Conservation (phyloP, 352 stramenopile species). For the Pseudoperonospora humuli region DNA sequence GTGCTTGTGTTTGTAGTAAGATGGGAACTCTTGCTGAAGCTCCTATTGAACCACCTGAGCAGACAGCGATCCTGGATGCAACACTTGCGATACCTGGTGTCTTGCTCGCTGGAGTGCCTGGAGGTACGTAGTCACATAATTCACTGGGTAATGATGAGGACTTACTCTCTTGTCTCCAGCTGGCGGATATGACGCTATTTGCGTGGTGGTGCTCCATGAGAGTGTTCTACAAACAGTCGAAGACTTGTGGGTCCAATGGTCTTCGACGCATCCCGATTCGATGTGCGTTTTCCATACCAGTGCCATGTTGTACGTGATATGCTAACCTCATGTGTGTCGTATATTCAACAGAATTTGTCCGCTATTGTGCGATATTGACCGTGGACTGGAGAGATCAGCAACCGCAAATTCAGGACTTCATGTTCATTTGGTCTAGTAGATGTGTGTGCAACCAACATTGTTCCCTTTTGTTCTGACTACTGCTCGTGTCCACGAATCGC, state of each 20-base stretch:
- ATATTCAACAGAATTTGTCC: conserved; percentile 46
- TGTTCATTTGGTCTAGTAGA: conserved; percentile 21
- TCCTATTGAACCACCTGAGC: conserved; percentile 89
- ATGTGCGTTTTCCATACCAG: conserved; percentile 26
- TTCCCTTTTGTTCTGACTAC: too few relatives aligned
- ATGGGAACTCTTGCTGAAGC: conserved; percentile 89
- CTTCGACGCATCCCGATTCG: conserved; percentile 30
- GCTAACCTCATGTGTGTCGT: neutral
- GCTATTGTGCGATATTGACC: conserved; percentile 49
- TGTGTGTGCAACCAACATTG: neutral
- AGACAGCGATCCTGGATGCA: conserved; percentile 90
- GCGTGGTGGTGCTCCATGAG: conserved; percentile 80
- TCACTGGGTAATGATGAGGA: neutral
- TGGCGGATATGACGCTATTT: conserved; percentile 95
- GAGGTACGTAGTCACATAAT: conserved; percentile 32
- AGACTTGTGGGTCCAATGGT: conserved; percentile 67
- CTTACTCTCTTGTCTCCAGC: conserved; percentile 34
- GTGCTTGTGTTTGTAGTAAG: conserved; percentile 22
- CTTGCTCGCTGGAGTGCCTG: conserved; percentile 90
- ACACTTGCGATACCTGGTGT: conserved; percentile 91
- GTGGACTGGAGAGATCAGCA: conserved; percentile 6
- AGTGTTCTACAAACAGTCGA: conserved; percentile 49
- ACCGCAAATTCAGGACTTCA: conserved; percentile 17
- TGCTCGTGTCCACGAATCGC: too few relatives aligned
- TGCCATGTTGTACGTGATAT: conserved; percentile 1